Conservation (phyloP, 2,329 filamentous ascomycete genomes). For the Fusarium begoniae region DNA sequence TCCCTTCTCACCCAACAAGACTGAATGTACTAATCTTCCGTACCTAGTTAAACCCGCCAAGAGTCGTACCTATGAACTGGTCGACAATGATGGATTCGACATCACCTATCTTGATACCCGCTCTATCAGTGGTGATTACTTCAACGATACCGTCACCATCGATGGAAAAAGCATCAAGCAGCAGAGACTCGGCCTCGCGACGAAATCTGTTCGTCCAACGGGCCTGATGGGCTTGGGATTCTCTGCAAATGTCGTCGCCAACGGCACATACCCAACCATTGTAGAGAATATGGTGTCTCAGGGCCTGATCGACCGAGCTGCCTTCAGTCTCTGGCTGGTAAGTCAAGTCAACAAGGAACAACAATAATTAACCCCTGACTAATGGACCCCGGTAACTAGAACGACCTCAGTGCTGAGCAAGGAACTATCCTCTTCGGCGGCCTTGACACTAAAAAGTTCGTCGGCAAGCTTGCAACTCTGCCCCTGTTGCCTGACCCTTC, state of each 20-base stretch:
- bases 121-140: conserved; percentile 64
- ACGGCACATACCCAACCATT: conserved; percentile 63
- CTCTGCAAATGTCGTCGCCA: conserved; percentile 59
- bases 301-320: conserved; percentile 68
- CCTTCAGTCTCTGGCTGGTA: conserved; percentile 74
- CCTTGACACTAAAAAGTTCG: conserved; percentile 78
- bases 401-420: conserved; percentile 71
- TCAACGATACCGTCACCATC: conserved; percentile 64
- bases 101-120: conserved; percentile 70
- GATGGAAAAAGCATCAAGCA: conserved; percentile 56
- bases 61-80: conserved; percentile 59
- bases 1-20: too few relatives aligned
- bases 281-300: conserved; percentile 71
- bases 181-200: conserved; percentile 66
- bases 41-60: conserved; percentile 50
- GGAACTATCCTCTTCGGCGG: conserved; percentile 83
- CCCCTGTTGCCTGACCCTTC: conserved; percentile 58
- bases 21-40: background rate
- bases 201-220: conserved; percentile 57
- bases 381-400: conserved; percentile 30
- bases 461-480: conserved; percentile 57
- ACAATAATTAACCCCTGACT: background rate
- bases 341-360: conserved; percentile 27
- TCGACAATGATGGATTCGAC: conserved; percentile 58
- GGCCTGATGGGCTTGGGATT: conserved; percentile 70